Evolutionary conservation across 2,329 filamentous ascomycete species (phyloP).

Genomic region (Paraphoma sp.): DNA sequence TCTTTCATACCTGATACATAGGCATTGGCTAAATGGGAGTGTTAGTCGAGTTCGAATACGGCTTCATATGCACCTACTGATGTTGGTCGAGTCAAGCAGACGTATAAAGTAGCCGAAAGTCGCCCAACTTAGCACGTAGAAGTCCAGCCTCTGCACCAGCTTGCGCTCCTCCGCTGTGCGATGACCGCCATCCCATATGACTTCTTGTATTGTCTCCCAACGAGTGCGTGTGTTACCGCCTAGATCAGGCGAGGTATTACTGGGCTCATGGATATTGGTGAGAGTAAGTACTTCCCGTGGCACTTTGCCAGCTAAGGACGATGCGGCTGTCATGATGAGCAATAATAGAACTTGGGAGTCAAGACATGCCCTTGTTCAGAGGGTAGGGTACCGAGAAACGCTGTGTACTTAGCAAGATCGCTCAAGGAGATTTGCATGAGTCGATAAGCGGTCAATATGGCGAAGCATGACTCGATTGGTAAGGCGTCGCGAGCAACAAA

Average conservation of each 20-base stretch:
- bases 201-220: conserved; percentile 3
- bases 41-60: background rate
- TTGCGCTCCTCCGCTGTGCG: conserved; percentile 21
- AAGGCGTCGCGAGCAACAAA: conserved; percentile 1
- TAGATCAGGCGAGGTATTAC: background rate
- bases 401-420: too few species aligned
- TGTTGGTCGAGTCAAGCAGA: conserved; percentile 25
- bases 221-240: background rate
- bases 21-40: background rate
- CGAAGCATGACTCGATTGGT: background rate
- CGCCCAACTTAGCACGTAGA: conserved; percentile 20
- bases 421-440: background rate
- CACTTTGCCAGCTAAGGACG: background rate
- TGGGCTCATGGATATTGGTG: background rate
- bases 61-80: conserved; percentile 1
- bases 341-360: too few species aligned
- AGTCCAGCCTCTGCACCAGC: conserved; percentile 24
- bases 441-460: background rate
- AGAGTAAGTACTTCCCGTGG: background rate
- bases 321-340: background rate
- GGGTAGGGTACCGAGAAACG: too few species aligned
- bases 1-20: conserved; percentile 30
- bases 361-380: too few species aligned
- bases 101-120: conserved; percentile 25
- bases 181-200: conserved; percentile 6